Evolutionary conservation across 129 eudicot species (phyloP), one percentile per base, ranked within the genome.

Genomic region (Flaveria ramosissima): DNA sequence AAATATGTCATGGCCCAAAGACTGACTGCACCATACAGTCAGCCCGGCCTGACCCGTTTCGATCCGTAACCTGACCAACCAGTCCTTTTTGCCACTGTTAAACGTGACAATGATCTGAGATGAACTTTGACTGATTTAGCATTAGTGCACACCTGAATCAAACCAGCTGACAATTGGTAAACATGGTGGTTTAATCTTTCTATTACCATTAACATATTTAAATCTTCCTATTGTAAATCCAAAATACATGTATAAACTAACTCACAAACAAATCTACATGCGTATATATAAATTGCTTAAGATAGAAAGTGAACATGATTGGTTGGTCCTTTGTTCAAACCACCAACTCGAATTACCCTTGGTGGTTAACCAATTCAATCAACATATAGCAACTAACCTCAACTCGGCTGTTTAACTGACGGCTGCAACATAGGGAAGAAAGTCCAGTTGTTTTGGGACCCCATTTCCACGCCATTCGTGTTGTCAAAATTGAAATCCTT

Each of bases 381-480:
- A 57, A 21, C 71, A 53, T 52, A 43, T 23, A 52, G 70, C 50
- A 65, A 41, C 75, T 56, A 48, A 26, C 63, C 74, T 92, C 78
- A 94, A 82, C 93, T 87, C 26, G 70, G 79, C 19, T 73, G 79
- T 26, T 73, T 65, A 82, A 88, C 92, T 15, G 86, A 89, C 57
- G 99, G 83, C 46, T 89, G 93, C 75, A 91, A 74, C 96, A 86
- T 78, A 10, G 98, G 97, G 68, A 91, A 91, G 86, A 94, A 94
- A 30, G 89, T 89, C 98, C 98, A 94, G 88, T 87, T 88, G 72
- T 86, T 86, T 36, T 78, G 80, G 43, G 92, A 80, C 32, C 86
- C 96, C n/a, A 68, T 67, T 62, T 87, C 88, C 27, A 82, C 86
- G 10, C 80, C 86, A 67, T 93, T 87, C 9, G 74, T 75, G 73